Conservation (phyloP, 1,139 yeast genomes). For the Yamadazyma epiphylla region DNA sequence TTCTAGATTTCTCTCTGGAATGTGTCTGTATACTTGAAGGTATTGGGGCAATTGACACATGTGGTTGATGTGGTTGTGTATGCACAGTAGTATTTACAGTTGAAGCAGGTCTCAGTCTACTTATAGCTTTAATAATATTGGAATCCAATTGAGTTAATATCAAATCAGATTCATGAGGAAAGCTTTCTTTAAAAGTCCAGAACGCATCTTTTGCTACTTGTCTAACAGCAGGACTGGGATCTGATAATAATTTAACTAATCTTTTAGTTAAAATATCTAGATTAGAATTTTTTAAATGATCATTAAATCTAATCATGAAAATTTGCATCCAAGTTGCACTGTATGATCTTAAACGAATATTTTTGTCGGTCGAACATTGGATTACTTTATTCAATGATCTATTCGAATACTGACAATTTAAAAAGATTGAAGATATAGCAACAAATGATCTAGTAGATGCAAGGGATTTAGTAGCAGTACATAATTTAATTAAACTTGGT, state of each 20-base stretch:
- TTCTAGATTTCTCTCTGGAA: background rate
- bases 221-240: slow-evolving; percentile 79
- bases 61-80: background rate
- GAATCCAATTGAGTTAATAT: slow-evolving; percentile 47
- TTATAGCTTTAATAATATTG: slow-evolving; percentile 34
- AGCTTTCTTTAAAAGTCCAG: slow-evolving; percentile 58
- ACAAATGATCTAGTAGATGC: slow-evolving; percentile 73
- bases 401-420: slow-evolving; percentile 51
- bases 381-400: slow-evolving; percentile 52
- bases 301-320: slow-evolving; percentile 42
- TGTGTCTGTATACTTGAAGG: too few species aligned
- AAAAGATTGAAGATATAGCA: slow-evolving; percentile 58
- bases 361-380: slow-evolving; percentile 61
- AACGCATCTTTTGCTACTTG: slow-evolving; percentile 70
- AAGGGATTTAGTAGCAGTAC: slow-evolving; percentile 76
- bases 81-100: background rate
- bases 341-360: slow-evolving; percentile 63
- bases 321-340: slow-evolving; percentile 72
- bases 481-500: slow-evolving; percentile 54
- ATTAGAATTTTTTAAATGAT: slow-evolving; percentile 20
- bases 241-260: slow-evolving; percentile 60
- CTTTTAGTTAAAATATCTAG: slow-evolving; percentile 50
- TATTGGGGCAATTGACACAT: background rate
- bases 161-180: slow-evolving; percentile 48
- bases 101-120: slow-evolving; percentile 45